These are phyloP conservation scores for Perkinsus marinus DNA, from an alignment of 169 alveolate genomes.

Conservation along the genomic window DNA sequence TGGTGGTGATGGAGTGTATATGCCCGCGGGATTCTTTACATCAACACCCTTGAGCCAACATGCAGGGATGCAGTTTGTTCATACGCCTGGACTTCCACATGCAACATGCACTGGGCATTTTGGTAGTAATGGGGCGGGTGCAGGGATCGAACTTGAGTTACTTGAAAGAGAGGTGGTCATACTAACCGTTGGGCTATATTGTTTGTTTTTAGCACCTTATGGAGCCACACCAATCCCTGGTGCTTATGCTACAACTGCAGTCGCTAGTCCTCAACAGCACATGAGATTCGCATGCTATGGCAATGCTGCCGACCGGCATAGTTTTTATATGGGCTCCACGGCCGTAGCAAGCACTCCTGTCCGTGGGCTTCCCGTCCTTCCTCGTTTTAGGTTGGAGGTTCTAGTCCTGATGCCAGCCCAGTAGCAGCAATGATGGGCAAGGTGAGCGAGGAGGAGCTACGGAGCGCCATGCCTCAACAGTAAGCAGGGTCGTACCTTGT, in stretches of 20 bases:
- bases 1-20: background rate
- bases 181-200: background rate
- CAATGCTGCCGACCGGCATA: background rate
- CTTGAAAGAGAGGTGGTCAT: background rate
- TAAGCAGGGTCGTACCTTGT: no score
- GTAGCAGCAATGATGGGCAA: background rate
- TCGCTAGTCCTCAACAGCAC: background rate
- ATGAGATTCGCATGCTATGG: background rate
- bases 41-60: background rate
- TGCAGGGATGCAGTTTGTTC: background rate
- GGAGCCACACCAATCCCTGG: background rate
- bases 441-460: background rate
- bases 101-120: background rate
- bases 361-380: background rate
- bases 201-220: background rate
- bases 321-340: background rate
- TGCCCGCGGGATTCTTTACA: background rate
- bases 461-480: background rate
- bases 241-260: background rate
- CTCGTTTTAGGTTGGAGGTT: background rate
- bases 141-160: background rate
- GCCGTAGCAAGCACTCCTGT: background rate
- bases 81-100: background rate
- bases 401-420: background rate
- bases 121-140: background rate